Percentiles rank a stretch among this genome's conserved stretches.
Evolutionary conservation across 2,329 filamentous ascomycete species (phyloP).

Genomic region (Cordyceps militaris): DNA sequence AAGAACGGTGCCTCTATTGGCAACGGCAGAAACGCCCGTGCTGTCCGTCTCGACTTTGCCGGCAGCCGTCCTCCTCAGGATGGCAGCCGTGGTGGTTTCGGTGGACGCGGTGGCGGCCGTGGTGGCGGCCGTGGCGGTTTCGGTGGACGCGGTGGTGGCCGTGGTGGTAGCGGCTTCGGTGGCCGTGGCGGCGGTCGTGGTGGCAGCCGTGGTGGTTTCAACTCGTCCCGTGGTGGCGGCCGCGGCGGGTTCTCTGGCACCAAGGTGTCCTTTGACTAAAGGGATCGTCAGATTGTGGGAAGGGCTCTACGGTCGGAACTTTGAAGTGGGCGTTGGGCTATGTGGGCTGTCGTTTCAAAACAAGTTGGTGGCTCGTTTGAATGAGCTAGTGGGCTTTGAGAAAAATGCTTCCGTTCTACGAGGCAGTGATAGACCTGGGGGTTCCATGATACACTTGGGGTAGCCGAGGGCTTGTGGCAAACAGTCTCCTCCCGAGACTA

Average conservation of each 20-base stretch:
- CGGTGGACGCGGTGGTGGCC: constrained; percentile 44
- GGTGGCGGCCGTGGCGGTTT: constrained; percentile 44
- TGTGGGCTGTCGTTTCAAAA: constrained; percentile 52
- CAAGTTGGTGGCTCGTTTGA: constrained; percentile 28
- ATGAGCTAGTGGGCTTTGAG: constrained; percentile 46
- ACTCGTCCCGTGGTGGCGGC: constrained; percentile 41
- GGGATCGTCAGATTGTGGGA: constrained; percentile 31
- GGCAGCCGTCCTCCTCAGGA: constrained; percentile 57
- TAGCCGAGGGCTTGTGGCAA: constrained; percentile 34
- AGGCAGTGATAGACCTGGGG: constrained; percentile 48
- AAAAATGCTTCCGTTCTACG: constrained; percentile 33
- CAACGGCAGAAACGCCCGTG: constrained; percentile 61
- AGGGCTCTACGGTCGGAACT: constrained; percentile 34
- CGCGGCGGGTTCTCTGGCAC: constrained; percentile 53
- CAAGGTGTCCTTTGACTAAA: constrained; percentile 65
- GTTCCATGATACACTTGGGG: constrained; percentile 33
- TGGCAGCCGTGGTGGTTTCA: constrained; percentile 45
- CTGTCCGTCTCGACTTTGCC: constrained; percentile 78
- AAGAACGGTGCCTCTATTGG: constrained; percentile 61
- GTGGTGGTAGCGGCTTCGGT: constrained; percentile 45
- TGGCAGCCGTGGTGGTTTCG: constrained; percentile 39
- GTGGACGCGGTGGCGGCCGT: constrained; percentile 46
- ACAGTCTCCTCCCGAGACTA: constrained; percentile 20
- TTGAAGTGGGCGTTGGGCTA: constrained; percentile 39
- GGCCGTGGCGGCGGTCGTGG: constrained; percentile 43